Evolutionary conservation across 495 filamentous ascomycete species (phyloP).

Genomic region (Terfezia claveryi): DNA sequence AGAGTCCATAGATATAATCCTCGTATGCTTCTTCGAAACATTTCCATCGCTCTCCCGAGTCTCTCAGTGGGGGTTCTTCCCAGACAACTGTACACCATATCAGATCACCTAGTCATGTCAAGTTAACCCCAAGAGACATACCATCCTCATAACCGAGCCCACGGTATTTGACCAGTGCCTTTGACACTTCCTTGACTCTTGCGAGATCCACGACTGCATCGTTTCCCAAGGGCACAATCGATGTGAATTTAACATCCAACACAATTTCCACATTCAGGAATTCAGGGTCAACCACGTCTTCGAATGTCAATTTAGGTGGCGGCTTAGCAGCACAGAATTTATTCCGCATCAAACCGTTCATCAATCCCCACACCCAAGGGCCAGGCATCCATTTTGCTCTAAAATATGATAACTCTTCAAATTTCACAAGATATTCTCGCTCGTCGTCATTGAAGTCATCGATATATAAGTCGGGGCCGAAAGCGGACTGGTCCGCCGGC

Average conservation of each 20-base stretch:
- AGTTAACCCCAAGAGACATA: constrained; percentile 1
- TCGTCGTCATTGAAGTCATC: constrained; percentile 42
- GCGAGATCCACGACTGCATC: constrained; percentile 42
- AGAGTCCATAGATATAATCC: constrained; percentile 57
- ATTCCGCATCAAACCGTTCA: constrained; percentile 36
- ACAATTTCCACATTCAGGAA: constrained; percentile 73
- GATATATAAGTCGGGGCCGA: constrained; percentile 25
- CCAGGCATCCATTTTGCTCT: constrained; percentile 69
- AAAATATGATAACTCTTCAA: constrained; percentile 55
- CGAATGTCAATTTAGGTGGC: constrained; percentile 42
- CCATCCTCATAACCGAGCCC: constrained; percentile 80
- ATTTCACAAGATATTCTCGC: constrained; percentile 82
- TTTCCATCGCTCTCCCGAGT: constrained; percentile 46
- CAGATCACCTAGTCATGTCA: background rate
- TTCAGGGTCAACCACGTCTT: constrained; percentile 68
- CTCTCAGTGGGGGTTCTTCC: constrained; percentile 56
- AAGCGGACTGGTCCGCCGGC: constrained; percentile 32
- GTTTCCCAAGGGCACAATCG: constrained; percentile 24
- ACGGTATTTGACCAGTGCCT: constrained; percentile 72
- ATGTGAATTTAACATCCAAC: constrained; percentile 48
- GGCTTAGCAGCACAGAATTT: constrained; percentile 52
- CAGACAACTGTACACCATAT: constrained; percentile 35
- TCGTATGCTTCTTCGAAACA: constrained; percentile 65
- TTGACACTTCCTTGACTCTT: constrained; percentile 42
- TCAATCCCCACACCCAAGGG: constrained; percentile 71